These are phyloP conservation scores for Gigaspora rosea DNA, from an alignment of 192 early-diverging fungal species.

Conservation along the genomic window DNA sequence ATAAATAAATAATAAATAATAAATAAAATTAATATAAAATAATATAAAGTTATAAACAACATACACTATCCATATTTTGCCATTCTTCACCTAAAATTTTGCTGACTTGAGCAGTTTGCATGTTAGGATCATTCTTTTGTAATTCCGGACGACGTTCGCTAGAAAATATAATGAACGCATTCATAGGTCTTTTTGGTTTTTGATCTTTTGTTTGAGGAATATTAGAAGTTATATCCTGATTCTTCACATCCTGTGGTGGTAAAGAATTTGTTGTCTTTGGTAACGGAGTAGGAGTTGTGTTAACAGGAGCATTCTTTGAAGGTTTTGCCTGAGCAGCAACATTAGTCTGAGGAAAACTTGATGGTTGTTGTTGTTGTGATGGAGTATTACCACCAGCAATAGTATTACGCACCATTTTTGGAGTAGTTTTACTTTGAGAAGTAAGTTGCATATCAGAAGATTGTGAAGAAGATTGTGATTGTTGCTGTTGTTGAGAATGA, in stretches of 20 bases:
- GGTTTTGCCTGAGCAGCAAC: neutral
- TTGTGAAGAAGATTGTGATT: neutral
- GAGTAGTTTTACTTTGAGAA: neutral
- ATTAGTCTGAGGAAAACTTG: constrained; percentile 1
- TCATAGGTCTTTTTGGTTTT: constrained; percentile 65
- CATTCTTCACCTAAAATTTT: constrained; percentile 70
- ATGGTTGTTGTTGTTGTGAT: constrained; percentile 34
- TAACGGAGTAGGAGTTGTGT: constrained; percentile 20
- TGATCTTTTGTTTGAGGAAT: constrained; percentile 36
- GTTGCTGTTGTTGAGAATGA: constrained; percentile 26
- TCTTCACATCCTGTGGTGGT: neutral
- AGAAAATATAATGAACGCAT: constrained; percentile 68
- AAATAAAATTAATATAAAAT: neutral
- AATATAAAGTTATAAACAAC: neutral
- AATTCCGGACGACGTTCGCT: constrained; percentile 67
- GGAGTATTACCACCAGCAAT: neutral
- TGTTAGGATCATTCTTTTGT: constrained; percentile 54
- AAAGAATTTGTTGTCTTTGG: constrained; percentile 16
- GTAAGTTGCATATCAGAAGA: neutral
- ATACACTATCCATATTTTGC: constrained; percentile 46
- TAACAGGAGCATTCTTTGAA: constrained; percentile 19
- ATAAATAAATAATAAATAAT: constrained; percentile 1
- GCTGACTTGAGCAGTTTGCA: constrained; percentile 66
- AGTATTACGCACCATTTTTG: constrained; percentile 15
- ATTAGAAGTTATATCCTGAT: constrained; percentile 21